Evolutionary conservation across 192 early-diverging fungal species (phyloP), one percentile per base, ranked within the genome.

Genomic region (Spizellomyces punctatus): DNA sequence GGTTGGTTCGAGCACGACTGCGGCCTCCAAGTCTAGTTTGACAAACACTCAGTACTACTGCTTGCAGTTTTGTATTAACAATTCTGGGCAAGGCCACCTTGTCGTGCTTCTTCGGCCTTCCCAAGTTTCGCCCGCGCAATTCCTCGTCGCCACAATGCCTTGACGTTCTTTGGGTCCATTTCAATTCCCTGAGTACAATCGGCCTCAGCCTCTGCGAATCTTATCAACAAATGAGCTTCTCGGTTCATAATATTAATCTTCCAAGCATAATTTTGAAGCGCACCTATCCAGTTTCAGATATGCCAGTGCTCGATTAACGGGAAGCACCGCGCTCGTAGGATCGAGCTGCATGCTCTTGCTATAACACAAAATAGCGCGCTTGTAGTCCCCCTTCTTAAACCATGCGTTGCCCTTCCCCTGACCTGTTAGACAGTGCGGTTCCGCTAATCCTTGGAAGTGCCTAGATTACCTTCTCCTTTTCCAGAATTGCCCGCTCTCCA

Each of bases 231-330:
- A 4, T 41, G 27, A 22, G n/a, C 46, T n/a, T 6, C 54, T 36
- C 12, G 59, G 43, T 0, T 47, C 10, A 21, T 5, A 54, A 14
- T 58, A 17, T 70, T 12, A 55, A 9, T 56, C 12, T 44, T 21
- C 42, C 7, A 14, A 61, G 17, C 47, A 27, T 44, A 21, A 17
- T 66, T 60, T 83, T 36, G 27, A 36, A 36, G 27, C 27, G 27
- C 27, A 91, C 82, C 79, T 81, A 8, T 88, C 72, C 19, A 93
- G 67, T 72, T 95, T 96, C 19, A 96, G 71, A 48, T 89, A 76
- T 7, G 91, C 91, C 90, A 94, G 91, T 4, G 95, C 93, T 21
- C 92, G 86, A 74, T 95, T 95, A 21, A 91, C 83, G 27, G 79
- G 78, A 12, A 84, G 78, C 0, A 90, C 83, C 1, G 88, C 65